Base-by-base conservation (phyloP, 805 yeast genomes). In the Wickerhamiella nectarea region DNA sequence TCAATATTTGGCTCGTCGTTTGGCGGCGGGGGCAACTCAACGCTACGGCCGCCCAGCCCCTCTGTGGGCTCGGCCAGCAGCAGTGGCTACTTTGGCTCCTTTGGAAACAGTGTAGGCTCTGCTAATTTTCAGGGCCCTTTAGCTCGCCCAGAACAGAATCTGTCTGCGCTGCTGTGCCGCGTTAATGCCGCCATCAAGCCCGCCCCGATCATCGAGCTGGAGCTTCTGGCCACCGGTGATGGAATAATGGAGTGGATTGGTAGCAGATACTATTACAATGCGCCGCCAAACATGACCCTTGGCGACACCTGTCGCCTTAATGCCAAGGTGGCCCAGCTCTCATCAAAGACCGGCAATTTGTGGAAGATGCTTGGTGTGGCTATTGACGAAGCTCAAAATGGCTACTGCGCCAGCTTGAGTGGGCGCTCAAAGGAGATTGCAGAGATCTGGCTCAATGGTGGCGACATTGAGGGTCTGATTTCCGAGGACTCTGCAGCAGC, bases 281-380 rank as follows among this genome's bases (percentile, higher is more conserved):
- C 65, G 0, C 72, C 74, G 0, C 70, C 68, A 19, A 75, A 72
- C 3, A 66, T 74, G 53, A 62, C 66, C 21, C 61, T 76, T 12
- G 55, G 66, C 11, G 76, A 76, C 36, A 76, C 70, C 1, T 78
- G 83, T 52, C 64, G 69, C 18, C 61, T 67, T 51, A 80, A 80
- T 54, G 71, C 83, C 0, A 60, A 66, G 14, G 63, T 74, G 7
- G 81, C 50, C 41, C 34, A n/a, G 8, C 19, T 22, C 15, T 21
- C 12, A 14, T 31, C n/a, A 22, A 35, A 8, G 36, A 49, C 20
- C 42, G 28, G 34, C 46, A 43, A 12, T 24, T 20, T 48, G 12
- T 54, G 56, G 58, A 19, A 37, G 9, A 38, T 47, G 34, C 43
- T 54, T 1, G 51, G 47, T 1, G 47, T 39, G 4, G 52, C 58